Evolutionary conservation across 2,329 filamentous ascomycete genomes (phyloP), one percentile per base, ranked within the genome.

Genomic region (Beauveria medogensis): DNA sequence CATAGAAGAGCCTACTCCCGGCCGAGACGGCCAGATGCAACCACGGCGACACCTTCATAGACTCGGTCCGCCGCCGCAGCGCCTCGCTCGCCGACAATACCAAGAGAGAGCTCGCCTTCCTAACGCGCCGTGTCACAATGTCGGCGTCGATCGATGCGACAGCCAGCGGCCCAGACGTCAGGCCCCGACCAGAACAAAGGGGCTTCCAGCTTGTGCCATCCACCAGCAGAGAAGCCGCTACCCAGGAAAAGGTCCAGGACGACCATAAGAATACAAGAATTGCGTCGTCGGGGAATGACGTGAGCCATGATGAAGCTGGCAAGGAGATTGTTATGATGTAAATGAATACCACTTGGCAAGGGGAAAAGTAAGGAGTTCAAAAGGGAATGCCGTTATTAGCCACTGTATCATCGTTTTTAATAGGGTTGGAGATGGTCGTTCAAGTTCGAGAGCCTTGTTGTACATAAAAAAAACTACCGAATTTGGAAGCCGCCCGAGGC

Each of bases 61-160:
- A 64, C 34, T 67, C 61, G 47, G 61, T 71, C 40, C 67, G 67
- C 50, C 67, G 65, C n/a, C 67, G 62, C 61, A 71, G 69, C 40
- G 62, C 63, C n/a, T 68, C 66, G 5, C 48, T 70, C 28, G 63
- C 66, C 2, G 67, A 67, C 28, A 66, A 69, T 20, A 64, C 69
- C 51, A 67, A 59, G 50, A 63, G 64, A 22, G 66, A 70, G 55
- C 61, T 70, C 34, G 41, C 47, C 50, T 65, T 56, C 53, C 52
- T 71, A 28, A 66, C 61, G 44, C 65, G 65, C 24, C 68, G 63
- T 26, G 57, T 66, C 2, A 63, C 64, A 10, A 40, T 53, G 24
- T 59, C 64, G 22, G 55, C 54, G 5, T 63, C 59, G 7, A 28
- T 48, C 28, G 51, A 64, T 60, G 28, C 51, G 14, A 43, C 58